phyloP scores from a whole-genome alignment of 176 grass and related monocot genomes.

The Carex myosuroides region DNA sequence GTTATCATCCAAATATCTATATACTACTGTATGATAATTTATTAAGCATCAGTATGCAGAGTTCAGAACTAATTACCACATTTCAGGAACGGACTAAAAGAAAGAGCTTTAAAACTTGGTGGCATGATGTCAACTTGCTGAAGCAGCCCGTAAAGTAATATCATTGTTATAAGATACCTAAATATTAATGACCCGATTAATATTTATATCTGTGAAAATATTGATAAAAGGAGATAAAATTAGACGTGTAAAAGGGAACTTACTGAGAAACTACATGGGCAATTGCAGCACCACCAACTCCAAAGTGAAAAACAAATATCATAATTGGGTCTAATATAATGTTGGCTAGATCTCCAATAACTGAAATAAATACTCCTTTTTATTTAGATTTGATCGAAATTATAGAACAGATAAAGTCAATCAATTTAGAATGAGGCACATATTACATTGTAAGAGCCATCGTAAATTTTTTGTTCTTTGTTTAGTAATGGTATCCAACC shows the following conservation, averaged over 20 bases:
- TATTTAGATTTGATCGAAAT: neutral
- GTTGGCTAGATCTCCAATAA: slow-evolving; percentile 71
- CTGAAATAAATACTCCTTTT: slow-evolving; percentile 23
- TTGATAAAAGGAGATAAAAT: neutral
- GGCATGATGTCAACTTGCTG: slow-evolving; percentile 51
- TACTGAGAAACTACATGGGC: slow-evolving; percentile 99
- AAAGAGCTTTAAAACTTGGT: slow-evolving; percentile 48
- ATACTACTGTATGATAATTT: neutral
- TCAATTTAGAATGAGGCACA: neutral
- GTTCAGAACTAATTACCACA: slow-evolving; percentile 42
- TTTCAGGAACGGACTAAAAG: slow-evolving; percentile 68
- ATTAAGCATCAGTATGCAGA: neutral
- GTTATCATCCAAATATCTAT: neutral
- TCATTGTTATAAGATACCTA: slow-evolving; percentile 73
- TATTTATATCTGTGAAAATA: neutral
- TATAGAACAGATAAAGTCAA: neutral
- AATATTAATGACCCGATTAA: slow-evolving; percentile 7
- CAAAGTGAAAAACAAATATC: slow-evolving; percentile 81
- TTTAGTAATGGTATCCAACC: neutral
- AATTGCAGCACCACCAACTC: slow-evolving; percentile 83
- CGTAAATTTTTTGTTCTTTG: neutral
- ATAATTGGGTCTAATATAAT: slow-evolving; percentile 88
- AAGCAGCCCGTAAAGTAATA: slow-evolving; percentile 60
- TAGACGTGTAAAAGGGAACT: slow-evolving; percentile 15
- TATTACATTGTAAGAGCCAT: neutral